These are phyloP conservation scores for Trametes versicolor DNA, from an alignment of 1,284 basidiomycete genomes.

Conservation along the genomic window DNA sequence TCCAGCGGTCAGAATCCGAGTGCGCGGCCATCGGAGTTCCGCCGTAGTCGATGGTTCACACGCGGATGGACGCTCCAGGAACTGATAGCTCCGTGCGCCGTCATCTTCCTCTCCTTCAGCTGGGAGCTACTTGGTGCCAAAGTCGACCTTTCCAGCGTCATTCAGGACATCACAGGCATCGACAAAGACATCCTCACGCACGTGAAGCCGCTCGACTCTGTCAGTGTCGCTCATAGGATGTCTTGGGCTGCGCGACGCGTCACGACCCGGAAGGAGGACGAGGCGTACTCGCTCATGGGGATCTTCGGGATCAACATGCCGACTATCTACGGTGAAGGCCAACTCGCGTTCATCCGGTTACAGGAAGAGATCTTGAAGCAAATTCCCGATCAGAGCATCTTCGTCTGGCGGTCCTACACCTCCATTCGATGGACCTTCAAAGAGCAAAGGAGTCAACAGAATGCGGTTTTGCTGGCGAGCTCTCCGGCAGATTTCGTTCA, in stretches of 20 bases:
- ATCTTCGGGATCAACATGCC: neutral
- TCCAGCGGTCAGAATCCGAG: neutral
- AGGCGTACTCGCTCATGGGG: neutral
- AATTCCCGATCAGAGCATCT: neutral
- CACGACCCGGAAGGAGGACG: neutral
- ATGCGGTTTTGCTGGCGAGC: too few species aligned
- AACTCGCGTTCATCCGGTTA: neutral
- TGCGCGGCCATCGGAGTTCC: neutral
- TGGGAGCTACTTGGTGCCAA: constrained; percentile 23
- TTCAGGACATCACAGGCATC: constrained; percentile 27
- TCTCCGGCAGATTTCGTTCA: too few species aligned
- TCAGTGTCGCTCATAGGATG: neutral
- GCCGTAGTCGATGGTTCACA: neutral
- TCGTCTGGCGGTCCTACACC: neutral
- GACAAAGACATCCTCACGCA: constrained; percentile 21
- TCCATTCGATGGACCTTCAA: too few species aligned
- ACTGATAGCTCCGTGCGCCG: constrained; percentile 22
- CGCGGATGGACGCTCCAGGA: neutral
- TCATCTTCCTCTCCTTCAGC: constrained; percentile 20
- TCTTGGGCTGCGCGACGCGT: neutral
- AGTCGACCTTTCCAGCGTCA: constrained; percentile 10
- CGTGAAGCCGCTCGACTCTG: constrained; percentile 2
- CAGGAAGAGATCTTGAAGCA: neutral
- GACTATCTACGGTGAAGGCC: neutral
- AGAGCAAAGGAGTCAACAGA: too few species aligned